Evolutionary conservation across 1,139 yeast genomes (phyloP), one percentile per base, ranked within the genome.

Genomic region (Suhomyces chickasaworum): DNA sequence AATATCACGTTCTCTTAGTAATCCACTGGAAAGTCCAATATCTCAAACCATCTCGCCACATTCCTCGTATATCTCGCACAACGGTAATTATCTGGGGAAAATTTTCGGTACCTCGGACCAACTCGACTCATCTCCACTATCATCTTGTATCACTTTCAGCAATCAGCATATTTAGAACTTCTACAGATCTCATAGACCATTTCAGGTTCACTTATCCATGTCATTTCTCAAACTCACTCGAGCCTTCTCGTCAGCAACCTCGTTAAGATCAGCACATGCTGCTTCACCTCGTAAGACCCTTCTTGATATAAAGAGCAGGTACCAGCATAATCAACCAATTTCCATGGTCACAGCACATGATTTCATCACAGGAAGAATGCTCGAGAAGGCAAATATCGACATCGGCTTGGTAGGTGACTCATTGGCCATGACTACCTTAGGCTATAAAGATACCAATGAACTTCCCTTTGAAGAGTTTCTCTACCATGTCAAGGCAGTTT

Each of bases 321-420:
- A 80, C 61, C 51, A 55, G 3, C 41, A 61, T 1, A 68, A 71
- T 3, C 66, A 64, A n/a, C 89, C 89, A 9, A 80, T 91, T 20
- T 69, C 91, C 0, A 81, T 86, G 66, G 71, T 90, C 18, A 93
- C 99, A 0, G 95, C 96, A 1, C 90, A 91, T 64, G 99, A 93
- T 61, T 86, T 75, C 59, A 81, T 91, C 25, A 84, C 96, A 0
- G 93, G 84, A 0, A 71, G 73, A 30, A 73, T 87, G 60, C 95
- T 90, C 0, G 90, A 88, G 42, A 63, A 74, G 10, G 83, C 95
- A 1, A 77, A 78, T 0, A 75, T 83, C 1, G 98, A 93, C 56
- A 75, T 85, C 44, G 74, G 84, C 9, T 74, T 93, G 7, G 84
- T 93, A 6, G 99, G 99, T 1, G 99, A 93, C 64, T 91, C 98